phyloP scores from a whole-genome alignment of 2,329 filamentous ascomycete species.

The Hymenoscyphus infarciens region DNA sequence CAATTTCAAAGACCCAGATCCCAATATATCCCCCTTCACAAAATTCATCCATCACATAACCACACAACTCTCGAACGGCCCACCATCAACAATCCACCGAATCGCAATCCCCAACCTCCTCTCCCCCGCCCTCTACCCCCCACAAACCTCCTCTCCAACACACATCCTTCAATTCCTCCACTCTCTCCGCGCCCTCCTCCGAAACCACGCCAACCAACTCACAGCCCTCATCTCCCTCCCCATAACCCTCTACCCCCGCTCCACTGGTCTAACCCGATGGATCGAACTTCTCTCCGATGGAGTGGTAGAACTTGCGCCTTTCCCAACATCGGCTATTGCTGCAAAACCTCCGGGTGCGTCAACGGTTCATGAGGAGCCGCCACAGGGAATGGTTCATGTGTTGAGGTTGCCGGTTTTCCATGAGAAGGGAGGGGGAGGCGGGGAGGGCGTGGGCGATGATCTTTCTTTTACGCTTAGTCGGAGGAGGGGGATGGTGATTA shows the following conservation, averaged over 20 bases:
- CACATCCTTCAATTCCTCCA: slow-evolving; percentile 80
- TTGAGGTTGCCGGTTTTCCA: slow-evolving; percentile 81
- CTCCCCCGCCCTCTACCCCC: slow-evolving; percentile 79
- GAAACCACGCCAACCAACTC: slow-evolving; percentile 60
- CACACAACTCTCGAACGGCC: slow-evolving; percentile 52
- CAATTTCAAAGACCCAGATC: slow-evolving; percentile 32
- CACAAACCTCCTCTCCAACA: slow-evolving; percentile 49
- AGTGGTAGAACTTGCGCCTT: slow-evolving; percentile 76
- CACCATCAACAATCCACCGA: slow-evolving; percentile 66
- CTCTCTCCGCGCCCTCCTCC: slow-evolving; percentile 69
- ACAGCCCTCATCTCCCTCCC: slow-evolving; percentile 76
- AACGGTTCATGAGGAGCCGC: slow-evolving; percentile 64
- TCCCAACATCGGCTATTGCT: slow-evolving; percentile 52
- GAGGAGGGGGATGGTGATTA: slow-evolving; percentile 75
- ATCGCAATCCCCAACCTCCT: slow-evolving; percentile 81
- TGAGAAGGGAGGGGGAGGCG: slow-evolving; percentile 79
- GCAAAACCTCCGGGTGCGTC: slow-evolving; percentile 48
- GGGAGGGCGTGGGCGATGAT: slow-evolving; percentile 71
- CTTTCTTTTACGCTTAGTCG: slow-evolving; percentile 87
- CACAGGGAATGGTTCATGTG: slow-evolving; percentile 81
- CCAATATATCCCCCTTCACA: slow-evolving; percentile 54
- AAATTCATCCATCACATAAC: slow-evolving; percentile 59
- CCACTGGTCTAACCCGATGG: slow-evolving; percentile 75
- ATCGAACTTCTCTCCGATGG: slow-evolving; percentile 82
- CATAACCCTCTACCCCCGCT: slow-evolving; percentile 73